Base-by-base conservation (phyloP, 768 basidiomycete species). In the Lentinula detonsa region DNA sequence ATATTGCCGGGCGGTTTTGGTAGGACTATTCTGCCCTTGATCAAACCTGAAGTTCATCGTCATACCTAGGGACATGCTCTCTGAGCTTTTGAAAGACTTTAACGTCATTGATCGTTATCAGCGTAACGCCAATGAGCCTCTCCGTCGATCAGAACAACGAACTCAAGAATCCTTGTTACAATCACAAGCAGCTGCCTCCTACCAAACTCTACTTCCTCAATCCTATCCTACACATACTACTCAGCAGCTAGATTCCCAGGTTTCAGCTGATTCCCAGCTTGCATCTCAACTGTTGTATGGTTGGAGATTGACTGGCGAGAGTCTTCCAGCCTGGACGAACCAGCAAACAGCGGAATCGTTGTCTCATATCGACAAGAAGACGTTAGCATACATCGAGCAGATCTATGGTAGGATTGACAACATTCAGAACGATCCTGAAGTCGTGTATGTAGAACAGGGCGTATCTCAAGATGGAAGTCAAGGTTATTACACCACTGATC, bases 1-100 rank as follows among this genome's bases (percentile, higher is more conserved):
- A 46, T 34, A 52, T 61, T 15, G 61, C 61, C 34, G 61, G 61
- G 35, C 52, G 61, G 18, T 57, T 61, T 49, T 56, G 54, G 61
- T 61, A 21, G 9, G 43, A 49, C 28, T 28, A 28, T 4, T 28
- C 28, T 3, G n/a, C 35, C n/a, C 4, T 23, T 7, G 23, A 37
- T 31, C 15, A 34, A 15, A 31, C 16, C 9, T n/a, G n/a, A 23
- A 6, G 10, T 49, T 52, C 16, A 15, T 45, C 16, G 4, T 45
- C 16, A 13, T 45, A 5, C 43, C 9, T 23, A 59, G 59, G 37
- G 59, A 60, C 48, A 60, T 60, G 50, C 48, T 60, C n/a, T 33
- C 48, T 31, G 59, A 60, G 46, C 50, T 60, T n/a, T 33, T 49
- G 28, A 50, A 23, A 18, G 59, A 60, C 23, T 52, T 60, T 28